These are phyloP conservation scores for Phytophthora tentaculata DNA, from an alignment of 352 stramenopile species.

Conservation along the genomic window DNA sequence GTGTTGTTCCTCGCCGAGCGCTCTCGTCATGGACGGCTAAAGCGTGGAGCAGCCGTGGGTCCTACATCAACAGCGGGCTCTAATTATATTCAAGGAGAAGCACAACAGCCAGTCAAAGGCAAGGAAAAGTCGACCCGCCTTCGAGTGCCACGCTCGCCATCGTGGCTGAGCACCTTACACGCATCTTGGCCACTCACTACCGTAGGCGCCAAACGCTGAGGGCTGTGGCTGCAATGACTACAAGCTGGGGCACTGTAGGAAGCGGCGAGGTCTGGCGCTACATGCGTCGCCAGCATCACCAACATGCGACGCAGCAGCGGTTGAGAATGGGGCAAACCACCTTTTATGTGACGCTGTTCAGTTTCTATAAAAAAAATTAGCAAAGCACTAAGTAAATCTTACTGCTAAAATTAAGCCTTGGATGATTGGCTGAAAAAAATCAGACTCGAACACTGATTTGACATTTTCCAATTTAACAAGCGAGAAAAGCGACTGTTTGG, in stretches of 20 bases:
- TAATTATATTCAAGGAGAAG: not conserved
- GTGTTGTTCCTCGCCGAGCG: not conserved
- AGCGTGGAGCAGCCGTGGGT: not conserved
- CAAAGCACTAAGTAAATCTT: not conserved
- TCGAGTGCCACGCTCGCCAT: not conserved
- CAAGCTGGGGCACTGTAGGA: too few relatives aligned
- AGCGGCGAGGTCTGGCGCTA: too few relatives aligned
- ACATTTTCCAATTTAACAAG: not conserved
- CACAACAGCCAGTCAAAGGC: not conserved
- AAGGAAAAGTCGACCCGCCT: not conserved
- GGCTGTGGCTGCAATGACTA: too few relatives aligned
- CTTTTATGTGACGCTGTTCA: not conserved
- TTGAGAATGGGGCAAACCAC: not conserved
- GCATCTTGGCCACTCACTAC: not conserved
- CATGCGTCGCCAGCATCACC: too few relatives aligned
- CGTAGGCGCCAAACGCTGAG: too few relatives aligned
- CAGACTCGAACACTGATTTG: not conserved
- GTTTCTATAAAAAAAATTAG: not conserved
- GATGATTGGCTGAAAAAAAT: not conserved
- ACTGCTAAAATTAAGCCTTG: not conserved
- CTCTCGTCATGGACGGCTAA: not conserved
- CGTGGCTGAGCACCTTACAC: not conserved
- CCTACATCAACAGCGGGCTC: not conserved
- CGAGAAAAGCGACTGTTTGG: not conserved
- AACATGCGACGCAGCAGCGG: not conserved